Base-by-base conservation (phyloP, 75 land plant genomes). In the Pinus taeda region DNA sequence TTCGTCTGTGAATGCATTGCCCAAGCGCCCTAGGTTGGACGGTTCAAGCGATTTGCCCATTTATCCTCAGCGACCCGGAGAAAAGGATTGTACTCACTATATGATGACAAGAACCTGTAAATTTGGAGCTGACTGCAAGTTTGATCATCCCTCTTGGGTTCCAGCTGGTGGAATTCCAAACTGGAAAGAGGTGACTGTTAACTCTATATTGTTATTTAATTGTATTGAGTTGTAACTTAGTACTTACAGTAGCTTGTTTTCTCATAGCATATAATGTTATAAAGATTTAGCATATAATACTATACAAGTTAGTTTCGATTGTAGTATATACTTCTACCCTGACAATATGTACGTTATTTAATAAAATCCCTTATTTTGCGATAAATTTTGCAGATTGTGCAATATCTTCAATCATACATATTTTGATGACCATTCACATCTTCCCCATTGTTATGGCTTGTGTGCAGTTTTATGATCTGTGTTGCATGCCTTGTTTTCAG, bases 111-210 rank as follows among this genome's bases (percentile, higher is more conserved):
- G 93, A 79, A 91, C 91, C 77, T 96, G 98, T 92, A 96, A 87
- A 80, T 96, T 85, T 88, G 94, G 97, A 83, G 90, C 84, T 79
- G 81, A 76, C 75, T 96, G 98, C 91, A 92, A 87, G 83, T 96
- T 85, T 83, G 97, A 96, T 81, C 98, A 96, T 87, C 98, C 98
- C 78, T 62, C 88, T 74, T 96, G 98, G 98, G 98, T 96, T 84
- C 97, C 97, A 59, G 85, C 87, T 59, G 98, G 97, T 77, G 98
- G 98, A 82, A 92, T 96, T 67, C 94, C 98, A 76, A 93, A 96
- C 77, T 93, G 98, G 96, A 93, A 96, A 86, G 98, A 96, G 98
- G 97, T 96, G 92, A 85, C 4, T 59, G 67, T 29, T 69, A 29
- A 69, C 13, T 69, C 42, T 3, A 24, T 69, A 76, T 36, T 15